Evolutionary conservation across 2,329 filamentous ascomycete genomes (phyloP).

Genomic region (Ophiostoma ips): DNA sequence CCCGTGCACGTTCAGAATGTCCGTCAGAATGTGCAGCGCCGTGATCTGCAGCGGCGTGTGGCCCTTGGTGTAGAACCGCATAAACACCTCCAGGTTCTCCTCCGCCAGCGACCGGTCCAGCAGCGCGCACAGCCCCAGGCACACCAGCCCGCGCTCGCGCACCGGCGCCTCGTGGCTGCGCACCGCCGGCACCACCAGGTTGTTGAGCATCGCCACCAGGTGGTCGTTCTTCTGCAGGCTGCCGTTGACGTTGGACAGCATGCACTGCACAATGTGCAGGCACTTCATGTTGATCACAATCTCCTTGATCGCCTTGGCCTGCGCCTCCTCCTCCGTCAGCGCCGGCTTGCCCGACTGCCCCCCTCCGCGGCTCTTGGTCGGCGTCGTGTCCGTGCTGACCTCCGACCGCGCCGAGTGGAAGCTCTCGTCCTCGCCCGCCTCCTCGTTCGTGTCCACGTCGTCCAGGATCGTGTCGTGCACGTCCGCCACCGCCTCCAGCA

Average conservation of each 20-base stretch:
- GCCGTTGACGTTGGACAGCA: constrained; percentile 84
- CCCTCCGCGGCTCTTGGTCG: constrained; percentile 32
- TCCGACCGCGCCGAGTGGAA: constrained; percentile 91
- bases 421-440: constrained; percentile 55
- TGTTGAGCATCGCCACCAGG: constrained; percentile 96
- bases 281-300: constrained; percentile 98
- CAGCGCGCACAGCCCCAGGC: constrained; percentile 79
- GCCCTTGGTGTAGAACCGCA: constrained; percentile 91
- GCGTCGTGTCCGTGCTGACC: constrained; percentile 52
- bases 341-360: constrained; percentile 23
- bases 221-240: constrained; percentile 80
- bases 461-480: constrained; percentile 88
- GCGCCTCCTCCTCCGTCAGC: constrained; percentile 49
- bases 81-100: constrained; percentile 83
- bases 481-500: constrained; percentile 88
- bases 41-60: constrained; percentile 82
- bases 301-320: constrained; percentile 68
- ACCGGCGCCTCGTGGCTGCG: constrained; percentile 87
- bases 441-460: constrained; percentile 38
- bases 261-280: constrained; percentile 91
- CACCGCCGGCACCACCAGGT: constrained; percentile 87
- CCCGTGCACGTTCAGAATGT: constrained; percentile 83
- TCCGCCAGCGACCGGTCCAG: constrained; percentile 83
- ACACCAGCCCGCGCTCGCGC: constrained; percentile 77
- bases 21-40: constrained; percentile 78